Conservation (phyloP, 139 green algal species). For the Marvania coccoides region DNA sequence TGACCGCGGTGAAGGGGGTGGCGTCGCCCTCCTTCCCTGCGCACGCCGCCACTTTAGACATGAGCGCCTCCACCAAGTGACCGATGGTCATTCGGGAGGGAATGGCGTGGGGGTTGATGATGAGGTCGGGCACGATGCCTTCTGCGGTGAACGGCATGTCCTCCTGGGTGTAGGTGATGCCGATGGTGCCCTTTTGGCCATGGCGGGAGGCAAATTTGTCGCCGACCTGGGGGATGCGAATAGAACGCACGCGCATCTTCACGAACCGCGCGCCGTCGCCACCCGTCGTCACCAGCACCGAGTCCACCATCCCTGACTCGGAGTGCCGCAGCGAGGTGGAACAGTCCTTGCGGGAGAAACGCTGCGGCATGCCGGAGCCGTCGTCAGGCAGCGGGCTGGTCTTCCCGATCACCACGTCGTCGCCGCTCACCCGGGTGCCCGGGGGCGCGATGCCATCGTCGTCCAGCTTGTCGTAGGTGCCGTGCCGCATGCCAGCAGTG, state of each 20-base stretch:
- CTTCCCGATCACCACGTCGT: constrained; percentile 82
- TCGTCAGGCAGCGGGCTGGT: constrained; percentile 67
- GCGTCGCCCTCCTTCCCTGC: constrained; percentile 92
- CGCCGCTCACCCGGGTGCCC: constrained; percentile 70
- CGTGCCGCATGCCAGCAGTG: constrained; percentile 66
- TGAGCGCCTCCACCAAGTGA: constrained; percentile 95
- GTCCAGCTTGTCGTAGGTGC: constrained; percentile 98
- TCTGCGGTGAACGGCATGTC: constrained; percentile 77
- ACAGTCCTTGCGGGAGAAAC: constrained; percentile 63
- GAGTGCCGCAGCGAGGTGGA: constrained; percentile 50
- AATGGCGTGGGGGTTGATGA: constrained; percentile 99
- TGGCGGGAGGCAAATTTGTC: constrained; percentile 97
- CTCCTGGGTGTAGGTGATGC: constrained; percentile 93
- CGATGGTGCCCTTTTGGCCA: constrained; percentile 96
- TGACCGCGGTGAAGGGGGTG: constrained; percentile 96
- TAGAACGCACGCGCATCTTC: constrained; percentile 88
- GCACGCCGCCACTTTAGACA: constrained; percentile 88
- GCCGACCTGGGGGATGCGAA: constrained; percentile 96
- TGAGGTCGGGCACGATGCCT: constrained; percentile 93
- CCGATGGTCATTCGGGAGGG: constrained; percentile 99
- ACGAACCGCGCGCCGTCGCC: constrained; percentile 84
- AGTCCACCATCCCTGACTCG: constrained; percentile 73
- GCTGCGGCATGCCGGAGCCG: constrained; percentile 50
- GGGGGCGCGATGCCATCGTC: constrained; percentile 86
- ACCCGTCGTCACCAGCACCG: constrained; percentile 88